Conservation (phyloP, 2,329 filamentous ascomycete species). For the Fusarium foetens region DNA sequence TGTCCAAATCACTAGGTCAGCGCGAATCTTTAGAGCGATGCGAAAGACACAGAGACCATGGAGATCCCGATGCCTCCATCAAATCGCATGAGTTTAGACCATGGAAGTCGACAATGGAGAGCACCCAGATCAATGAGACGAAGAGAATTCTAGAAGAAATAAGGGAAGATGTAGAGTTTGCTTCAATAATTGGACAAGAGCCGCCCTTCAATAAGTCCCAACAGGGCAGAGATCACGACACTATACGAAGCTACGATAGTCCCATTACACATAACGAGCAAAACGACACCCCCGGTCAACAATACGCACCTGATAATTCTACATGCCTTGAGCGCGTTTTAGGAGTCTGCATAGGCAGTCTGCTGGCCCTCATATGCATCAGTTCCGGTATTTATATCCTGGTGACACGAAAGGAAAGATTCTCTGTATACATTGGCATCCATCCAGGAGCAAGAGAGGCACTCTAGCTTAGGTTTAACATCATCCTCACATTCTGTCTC, state of each 20-base stretch:
- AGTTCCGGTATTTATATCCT: neutral
- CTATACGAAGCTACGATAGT: neutral
- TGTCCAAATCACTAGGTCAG: too few relatives aligned
- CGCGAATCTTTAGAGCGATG: too few relatives aligned
- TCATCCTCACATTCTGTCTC: neutral
- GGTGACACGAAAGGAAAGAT: neutral
- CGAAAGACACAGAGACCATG: too few relatives aligned
- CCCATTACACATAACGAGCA: neutral
- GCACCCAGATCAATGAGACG: too few relatives aligned
- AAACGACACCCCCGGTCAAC: neutral
- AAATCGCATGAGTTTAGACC: too few relatives aligned
- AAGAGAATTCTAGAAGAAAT: too few relatives aligned
- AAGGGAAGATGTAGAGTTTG: too few relatives aligned
- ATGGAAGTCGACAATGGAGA: too few relatives aligned
- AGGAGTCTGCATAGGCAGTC: neutral
- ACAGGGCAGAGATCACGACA: neutral
- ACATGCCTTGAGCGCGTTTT: neutral
- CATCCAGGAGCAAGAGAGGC: neutral
- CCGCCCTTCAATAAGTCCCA: neutral
- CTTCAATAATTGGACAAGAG: too few relatives aligned
- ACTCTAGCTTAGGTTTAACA: neutral
- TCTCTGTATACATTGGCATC: neutral
- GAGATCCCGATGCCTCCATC: too few relatives aligned
- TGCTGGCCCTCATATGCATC: neutral
- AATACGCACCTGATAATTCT: neutral